phyloP scores from a whole-genome alignment of 495 filamentous ascomycete genomes.

The Schizothecium vesticola region DNA sequence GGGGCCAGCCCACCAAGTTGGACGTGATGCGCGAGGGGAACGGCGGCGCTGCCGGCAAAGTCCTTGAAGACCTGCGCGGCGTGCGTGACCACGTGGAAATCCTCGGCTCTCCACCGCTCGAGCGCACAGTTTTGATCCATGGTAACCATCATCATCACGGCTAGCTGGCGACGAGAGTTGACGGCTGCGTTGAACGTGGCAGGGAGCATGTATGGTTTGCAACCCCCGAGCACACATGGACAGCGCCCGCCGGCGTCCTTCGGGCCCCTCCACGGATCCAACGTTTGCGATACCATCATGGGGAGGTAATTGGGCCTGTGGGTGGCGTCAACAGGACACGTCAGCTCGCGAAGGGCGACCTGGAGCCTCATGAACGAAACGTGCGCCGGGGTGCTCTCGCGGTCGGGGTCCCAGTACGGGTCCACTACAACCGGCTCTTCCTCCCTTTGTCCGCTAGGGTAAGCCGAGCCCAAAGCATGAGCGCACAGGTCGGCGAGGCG shows the following conservation, averaged over 20 bases:
- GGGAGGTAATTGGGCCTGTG: not conserved
- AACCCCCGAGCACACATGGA: too few species aligned
- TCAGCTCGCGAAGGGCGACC: not conserved
- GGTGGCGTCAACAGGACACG: not conserved
- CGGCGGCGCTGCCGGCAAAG: too few species aligned
- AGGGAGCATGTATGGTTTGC: not conserved
- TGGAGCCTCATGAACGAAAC: not conserved
- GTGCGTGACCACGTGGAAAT: not conserved
- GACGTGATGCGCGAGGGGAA: not conserved
- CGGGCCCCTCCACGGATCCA: not conserved
- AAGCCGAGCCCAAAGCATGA: not conserved
- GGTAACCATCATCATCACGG: not conserved
- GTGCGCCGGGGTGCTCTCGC: not conserved
- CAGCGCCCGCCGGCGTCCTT: not conserved
- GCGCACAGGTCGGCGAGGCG: not conserved
- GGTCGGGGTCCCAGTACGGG: not conserved
- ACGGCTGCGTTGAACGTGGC: not conserved
- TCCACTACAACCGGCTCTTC: not conserved
- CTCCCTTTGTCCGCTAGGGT: not conserved
- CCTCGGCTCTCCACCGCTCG: not conserved
- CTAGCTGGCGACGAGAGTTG: not conserved
- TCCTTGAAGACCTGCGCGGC: not conserved
- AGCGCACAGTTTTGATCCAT: not conserved
- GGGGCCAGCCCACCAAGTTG: not conserved
- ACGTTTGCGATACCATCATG: not conserved